Base-by-base conservation (phyloP, 345 rosid species). In the Pistacia integerrima region DNA sequence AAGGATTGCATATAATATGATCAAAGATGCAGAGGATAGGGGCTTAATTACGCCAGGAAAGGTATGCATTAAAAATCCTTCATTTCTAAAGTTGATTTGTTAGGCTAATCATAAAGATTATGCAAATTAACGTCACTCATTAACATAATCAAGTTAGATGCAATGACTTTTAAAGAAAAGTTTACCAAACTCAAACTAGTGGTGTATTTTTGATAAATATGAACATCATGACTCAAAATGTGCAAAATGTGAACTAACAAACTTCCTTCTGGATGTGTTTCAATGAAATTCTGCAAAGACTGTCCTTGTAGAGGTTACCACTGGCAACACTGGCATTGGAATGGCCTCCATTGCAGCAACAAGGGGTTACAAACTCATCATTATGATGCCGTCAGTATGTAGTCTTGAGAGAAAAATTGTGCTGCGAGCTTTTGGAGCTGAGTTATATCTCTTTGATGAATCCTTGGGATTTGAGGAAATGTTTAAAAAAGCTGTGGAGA, bases 241-340 rank as follows among this genome's bases (percentile, higher is more conserved):
- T 67, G 35, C 67, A 52, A 56, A 16, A 46, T 3, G 11, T 38
- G 7, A 22, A 59, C 49, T 56, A 66, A 56, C 63, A 55, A 25
- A 58, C 18, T 64, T 63, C 11, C 10, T 11, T 59, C 20, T 71
- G 69, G 55, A 44, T 74, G 7, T 65, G 16, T 17, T 44, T 70
- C 60, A 41, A 48, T 22, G 28, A 11, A 52, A n/a, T 69, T 62
- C 30, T 51, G 17, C 44, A 10, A 38, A 91, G 94, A 87, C 89
- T 30, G 75, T 86, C 33, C 78, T 85, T 17, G 75, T 88, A 25
- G 97, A 90, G 82, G 66, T 75, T 2, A 91, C 97, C 2, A 73
- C 93, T 67, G 97, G 98, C 22, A 91, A 92, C 82, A 90, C 94
- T 0, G 97, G 97, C 76, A 94, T 92, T 46, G 97, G 91, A 64